Evolutionary conservation across 345 rosid species (phyloP), one percentile per base, ranked within the genome.

Genomic region (Dipteronia sinensis): DNA sequence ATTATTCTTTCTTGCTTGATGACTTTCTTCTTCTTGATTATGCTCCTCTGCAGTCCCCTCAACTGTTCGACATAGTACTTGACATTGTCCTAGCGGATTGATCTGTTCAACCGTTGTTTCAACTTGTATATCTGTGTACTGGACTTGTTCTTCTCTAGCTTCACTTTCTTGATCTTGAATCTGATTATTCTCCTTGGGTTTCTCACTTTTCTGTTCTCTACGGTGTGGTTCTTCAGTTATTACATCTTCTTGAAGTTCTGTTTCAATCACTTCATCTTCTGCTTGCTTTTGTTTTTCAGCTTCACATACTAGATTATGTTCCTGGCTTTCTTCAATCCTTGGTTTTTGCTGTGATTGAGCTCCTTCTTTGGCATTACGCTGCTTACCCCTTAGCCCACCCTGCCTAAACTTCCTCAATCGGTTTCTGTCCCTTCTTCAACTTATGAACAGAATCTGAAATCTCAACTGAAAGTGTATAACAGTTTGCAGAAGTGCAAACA

Each of bases 391-490:
- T n/a, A 2, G 12, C 69, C 31, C 17, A 55, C 62, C 64, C 29
- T 47, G 42, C 78, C 55, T 17, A 15, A 1, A 15, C 64, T 51
- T 55, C 78, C 65, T 56, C 44, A 10, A 2, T n/a, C 16, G 10
- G 53, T 58, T 65, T 64, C 55, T 46, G 25, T 46, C 12, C 74
- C 38, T 73, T 27, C 51, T 66, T 75, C 61, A 25, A 64, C 47
- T 19, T 40, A 69, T 25, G 6, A 63, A 25, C 31, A 55, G 38
- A 58, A 67, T 49, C 46, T 34, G 27, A 15, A 56, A 61, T 47
- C 69, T 71, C 77, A 15, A 11, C 10, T 53, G 77, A 65, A 71
- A 76, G 76, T 40, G 29, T 17, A 66, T 22, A 81, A 4, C 64
- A 63, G 34, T 72, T 71, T 10, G 7, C 67, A 59, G 73, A 31